A percentile compares a stretch with the other conserved stretches of the same genome.
These are phyloP conservation scores for Epichloe brachyelytri DNA, from an alignment of 2,329 filamentous ascomycete genomes.

Conservation along the genomic window DNA sequence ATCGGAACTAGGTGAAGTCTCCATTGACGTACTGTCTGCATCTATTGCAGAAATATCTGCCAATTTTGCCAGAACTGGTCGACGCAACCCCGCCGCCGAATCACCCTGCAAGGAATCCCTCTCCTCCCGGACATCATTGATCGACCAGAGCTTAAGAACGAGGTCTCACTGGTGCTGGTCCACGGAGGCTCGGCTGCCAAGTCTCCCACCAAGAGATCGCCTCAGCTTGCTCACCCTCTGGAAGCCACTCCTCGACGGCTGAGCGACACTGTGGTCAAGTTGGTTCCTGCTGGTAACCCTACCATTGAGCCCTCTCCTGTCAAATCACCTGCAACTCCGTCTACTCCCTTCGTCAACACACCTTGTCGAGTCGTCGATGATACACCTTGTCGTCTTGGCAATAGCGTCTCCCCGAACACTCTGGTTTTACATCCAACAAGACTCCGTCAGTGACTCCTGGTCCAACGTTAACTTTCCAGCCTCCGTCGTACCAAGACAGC, in stretches of 20 bases:
- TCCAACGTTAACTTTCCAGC: background rate
- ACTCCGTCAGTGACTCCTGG: background rate
- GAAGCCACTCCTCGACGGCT: conserved; percentile 15
- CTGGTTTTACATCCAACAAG: background rate
- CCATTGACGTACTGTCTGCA: conserved; percentile 15
- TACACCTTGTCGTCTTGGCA: background rate
- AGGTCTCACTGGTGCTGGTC: conserved; percentile 11
- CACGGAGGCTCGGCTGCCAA: conserved; percentile 11
- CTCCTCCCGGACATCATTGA: conserved; percentile 17
- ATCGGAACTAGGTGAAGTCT: conserved; percentile 7
- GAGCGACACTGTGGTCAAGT: conserved; percentile 16
- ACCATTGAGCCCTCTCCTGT: conserved; percentile 16
- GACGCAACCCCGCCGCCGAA: conserved; percentile 1
- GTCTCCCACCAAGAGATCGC: conserved; percentile 19
- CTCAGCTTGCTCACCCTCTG: conserved; percentile 15
- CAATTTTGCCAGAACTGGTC: conserved; percentile 7
- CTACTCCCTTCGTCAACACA: conserved; percentile 13
- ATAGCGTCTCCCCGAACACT: background rate
- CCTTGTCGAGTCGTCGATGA: background rate
- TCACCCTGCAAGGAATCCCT: conserved; percentile 10
- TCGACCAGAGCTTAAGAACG: conserved; percentile 16
- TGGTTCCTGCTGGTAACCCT: conserved; percentile 15
- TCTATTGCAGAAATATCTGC: conserved; percentile 14
- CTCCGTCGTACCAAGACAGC: background rate
- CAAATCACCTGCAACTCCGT: conserved; percentile 16